Conservation (phyloP, 106 monocot species). For the Platanthera zijinensis region DNA sequence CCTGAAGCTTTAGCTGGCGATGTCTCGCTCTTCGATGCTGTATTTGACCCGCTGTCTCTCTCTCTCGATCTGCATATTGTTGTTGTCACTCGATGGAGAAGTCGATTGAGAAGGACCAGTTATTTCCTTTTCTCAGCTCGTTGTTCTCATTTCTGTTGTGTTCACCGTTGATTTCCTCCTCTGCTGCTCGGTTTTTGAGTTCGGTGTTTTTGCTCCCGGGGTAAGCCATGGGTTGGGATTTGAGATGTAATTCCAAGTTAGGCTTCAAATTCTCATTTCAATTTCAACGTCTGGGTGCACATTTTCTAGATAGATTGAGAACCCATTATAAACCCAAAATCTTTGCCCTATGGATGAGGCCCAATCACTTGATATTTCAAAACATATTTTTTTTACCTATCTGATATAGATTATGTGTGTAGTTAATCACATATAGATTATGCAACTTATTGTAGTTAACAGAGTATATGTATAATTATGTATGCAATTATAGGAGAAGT, state of each 20-base stretch:
- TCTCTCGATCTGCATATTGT: not conserved
- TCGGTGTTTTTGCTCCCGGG: not conserved
- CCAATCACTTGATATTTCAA: no score
- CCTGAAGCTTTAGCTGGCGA: not conserved
- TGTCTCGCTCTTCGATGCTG: conserved; percentile 2
- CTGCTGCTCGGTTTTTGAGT: not conserved
- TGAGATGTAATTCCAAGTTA: not conserved
- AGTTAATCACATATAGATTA: no score
- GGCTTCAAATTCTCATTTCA: not conserved
- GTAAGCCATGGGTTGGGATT: not conserved
- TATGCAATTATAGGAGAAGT: no score
- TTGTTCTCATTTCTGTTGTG: not conserved
- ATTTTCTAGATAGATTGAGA: not conserved
- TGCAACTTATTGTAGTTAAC: no score
- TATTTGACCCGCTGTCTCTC: not conserved
- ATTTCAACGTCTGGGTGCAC: not conserved
- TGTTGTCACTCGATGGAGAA: no score
- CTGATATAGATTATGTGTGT: no score
- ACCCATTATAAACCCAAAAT: no score
- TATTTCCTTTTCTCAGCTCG: not conserved
- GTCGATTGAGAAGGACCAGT: no score
- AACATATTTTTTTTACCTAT: no score
- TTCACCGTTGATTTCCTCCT: no score
- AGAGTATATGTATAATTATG: no score
- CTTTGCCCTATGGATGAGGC: no score